A percentile compares a stretch with the other conserved stretches of the same genome.
These are phyloP conservation scores for Apiosordaria backusii DNA, from an alignment of 495 filamentous ascomycete species.

Conservation along the genomic window DNA sequence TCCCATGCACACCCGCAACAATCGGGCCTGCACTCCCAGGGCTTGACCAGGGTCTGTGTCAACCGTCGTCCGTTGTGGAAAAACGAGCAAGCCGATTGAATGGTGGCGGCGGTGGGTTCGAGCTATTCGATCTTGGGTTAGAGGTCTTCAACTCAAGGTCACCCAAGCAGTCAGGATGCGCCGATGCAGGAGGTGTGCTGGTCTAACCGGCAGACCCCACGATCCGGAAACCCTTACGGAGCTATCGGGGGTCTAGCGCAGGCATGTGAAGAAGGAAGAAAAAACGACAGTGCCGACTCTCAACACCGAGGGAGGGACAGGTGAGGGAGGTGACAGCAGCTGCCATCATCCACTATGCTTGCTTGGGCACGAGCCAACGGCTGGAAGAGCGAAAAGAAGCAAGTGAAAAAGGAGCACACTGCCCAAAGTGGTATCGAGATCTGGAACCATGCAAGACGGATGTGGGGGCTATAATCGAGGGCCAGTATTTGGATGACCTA, in stretches of 20 bases:
- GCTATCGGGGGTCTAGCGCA: neutral
- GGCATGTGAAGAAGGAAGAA: slow-evolving; percentile 12
- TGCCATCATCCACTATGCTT: neutral
- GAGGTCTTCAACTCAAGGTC: no score
- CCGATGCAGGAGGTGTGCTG: slow-evolving; percentile 5
- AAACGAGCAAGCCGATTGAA: slow-evolving; percentile 13
- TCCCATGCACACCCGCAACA: slow-evolving; percentile 18
- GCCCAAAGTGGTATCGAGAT: slow-evolving; percentile 20
- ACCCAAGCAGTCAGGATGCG: slow-evolving; percentile 15
- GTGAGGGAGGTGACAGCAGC: neutral
- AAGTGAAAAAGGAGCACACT: slow-evolving; percentile 15
- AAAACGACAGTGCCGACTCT: neutral
- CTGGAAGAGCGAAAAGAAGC: slow-evolving; percentile 19
- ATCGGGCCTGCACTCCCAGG: slow-evolving; percentile 18
- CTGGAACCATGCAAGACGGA: slow-evolving; percentile 3
- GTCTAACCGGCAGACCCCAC: slow-evolving; percentile 17
- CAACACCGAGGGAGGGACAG: neutral
- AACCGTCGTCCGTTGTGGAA: slow-evolving; percentile 12
- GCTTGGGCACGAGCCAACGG: slow-evolving; percentile 22
- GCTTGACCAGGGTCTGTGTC: slow-evolving; percentile 12
- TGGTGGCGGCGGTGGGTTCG: slow-evolving; percentile 15
- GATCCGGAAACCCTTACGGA: slow-evolving; percentile 15
- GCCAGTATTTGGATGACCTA: neutral
- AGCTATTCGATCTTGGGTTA: neutral
- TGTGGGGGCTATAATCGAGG: neutral